A percentile compares a stretch with the other conserved stretches of the same genome.
Evolutionary conservation across 352 stramenopile species (phyloP).

Genomic region (Phytophthora crassamura): DNA sequence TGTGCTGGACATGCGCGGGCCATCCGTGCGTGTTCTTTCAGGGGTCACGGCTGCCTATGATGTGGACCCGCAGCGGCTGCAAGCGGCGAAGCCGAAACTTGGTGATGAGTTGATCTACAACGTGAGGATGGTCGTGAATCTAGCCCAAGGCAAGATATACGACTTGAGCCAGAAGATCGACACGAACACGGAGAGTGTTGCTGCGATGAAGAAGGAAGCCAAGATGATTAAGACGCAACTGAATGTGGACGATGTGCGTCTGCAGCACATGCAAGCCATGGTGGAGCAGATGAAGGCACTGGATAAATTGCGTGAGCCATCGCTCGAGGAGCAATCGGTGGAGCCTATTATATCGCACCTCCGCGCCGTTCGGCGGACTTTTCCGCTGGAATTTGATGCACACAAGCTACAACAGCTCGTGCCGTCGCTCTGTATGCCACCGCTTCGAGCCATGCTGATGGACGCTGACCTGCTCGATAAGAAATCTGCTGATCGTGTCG

Average conservation of each 20-base stretch:
- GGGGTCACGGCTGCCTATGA: conserved; percentile 75
- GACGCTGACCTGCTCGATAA: conserved; percentile 50
- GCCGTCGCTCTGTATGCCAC: conserved; percentile 69
- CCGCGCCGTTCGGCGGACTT: conserved; percentile 47
- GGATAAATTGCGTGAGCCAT: conserved; percentile 35
- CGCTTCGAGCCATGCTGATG: conserved; percentile 56
- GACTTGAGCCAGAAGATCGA: conserved; percentile 80
- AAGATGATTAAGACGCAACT: conserved; percentile 69
- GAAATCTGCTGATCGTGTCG: conserved; percentile 28
- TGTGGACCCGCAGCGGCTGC: conserved; percentile 45
- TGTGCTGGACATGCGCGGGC: conserved; percentile 91
- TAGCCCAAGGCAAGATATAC: conserved; percentile 80
- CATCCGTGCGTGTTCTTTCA: conserved; percentile 76
- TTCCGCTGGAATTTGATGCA: conserved; percentile 74
- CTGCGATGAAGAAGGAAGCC: conserved; percentile 68
- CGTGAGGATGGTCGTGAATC: conserved; percentile 87
- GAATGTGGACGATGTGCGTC: conserved; percentile 61
- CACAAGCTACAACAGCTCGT: conserved; percentile 78
- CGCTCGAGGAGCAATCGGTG: conserved; percentile 48
- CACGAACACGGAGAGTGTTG: conserved; percentile 50
- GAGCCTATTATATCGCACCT: conserved; percentile 53
- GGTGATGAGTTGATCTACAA: conserved; percentile 94
- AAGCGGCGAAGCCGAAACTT: conserved; percentile 71
- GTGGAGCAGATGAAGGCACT: conserved; percentile 53
- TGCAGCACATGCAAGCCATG: conserved; percentile 59